Base-by-base conservation (phyloP, 768 basidiomycete species). In the Lactarius hengduanensis region DNA sequence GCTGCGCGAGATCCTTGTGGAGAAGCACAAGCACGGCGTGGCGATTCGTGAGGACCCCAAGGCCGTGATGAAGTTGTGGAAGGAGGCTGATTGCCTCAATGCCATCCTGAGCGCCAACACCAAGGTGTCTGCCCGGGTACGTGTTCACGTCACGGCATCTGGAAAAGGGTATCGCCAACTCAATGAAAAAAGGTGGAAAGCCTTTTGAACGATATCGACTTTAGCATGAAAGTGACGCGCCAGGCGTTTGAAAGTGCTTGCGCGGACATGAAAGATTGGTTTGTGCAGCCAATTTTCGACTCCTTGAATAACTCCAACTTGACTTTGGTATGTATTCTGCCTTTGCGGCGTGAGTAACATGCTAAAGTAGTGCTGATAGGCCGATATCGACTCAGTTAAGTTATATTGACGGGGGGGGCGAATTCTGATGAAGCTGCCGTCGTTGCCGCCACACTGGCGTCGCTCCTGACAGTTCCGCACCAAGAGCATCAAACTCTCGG, bases 41-140 rank as follows among this genome's bases (percentile, higher is more conserved):
- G n/a, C n/a, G n/a, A n/a, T n/a, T n/a, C n/a, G n/a, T n/a, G 80
- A 80, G 70, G 92, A 96, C 73, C 86, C 87, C 74, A 83, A 87
- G 63, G 96, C 90, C 1, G 90, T 97, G 89, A 91, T 92, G 5
- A 96, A 96, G 77, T 79, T 98, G 7, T 90, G 92, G 86, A 96
- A 96, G 75, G 97, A 99, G 77, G 93, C 96, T 1, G 86, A 84
- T 20, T 84, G 96, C 66, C 84, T 98, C 71, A 99, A 98, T 80
- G 83, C 87, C 10, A 90, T 99, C 70, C 78, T 99, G 66, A 97
- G 94, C 75, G 96, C 96, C 43, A 99, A 99, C 73, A 80, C 81
- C 18, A 95, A 96, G 36, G 89, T 89, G 8, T 79, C 77, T 45
- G 84, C 91, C 4, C 82, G 84, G 67, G 92, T 93, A 75, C 76